Evolutionary conservation across 108 stramenopile species (phyloP), one percentile per base, ranked within the genome.

Genomic region (Cyclostephanos tholiformis): DNA sequence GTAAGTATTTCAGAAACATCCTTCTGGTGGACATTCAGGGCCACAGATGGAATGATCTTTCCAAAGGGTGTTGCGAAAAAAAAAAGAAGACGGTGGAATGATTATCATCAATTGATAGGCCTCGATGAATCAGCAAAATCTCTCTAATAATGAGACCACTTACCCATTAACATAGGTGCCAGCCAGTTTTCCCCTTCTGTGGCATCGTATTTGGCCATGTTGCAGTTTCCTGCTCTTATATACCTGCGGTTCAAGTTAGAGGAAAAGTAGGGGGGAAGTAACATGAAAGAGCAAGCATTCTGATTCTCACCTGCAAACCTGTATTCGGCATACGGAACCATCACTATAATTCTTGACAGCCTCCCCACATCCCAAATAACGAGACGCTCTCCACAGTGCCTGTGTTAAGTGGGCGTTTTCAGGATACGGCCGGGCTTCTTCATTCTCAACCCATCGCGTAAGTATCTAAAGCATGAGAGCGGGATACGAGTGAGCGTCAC

Each of bases 281-380:
- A 7, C 7, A 23, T 53, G n/a, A 20, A 5, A 20, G 23, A 53
- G 58, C 17, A 60, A 22, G 36, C 36, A 36, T 36, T 36, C 36
- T 36, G 16, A 60, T 16, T 11, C 58, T 25, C 58, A 60, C 58
- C 58, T 67, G 35, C 76, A 77, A 14, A 77, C 76, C 41, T 77
- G 76, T 20, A 77, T 63, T 51, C 76, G 29, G 41, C 76, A 77
- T 13, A 77, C 36, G 23, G 68, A 55, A 12, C 76, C 76, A 57
- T 77, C 76, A 17, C 69, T 63, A 29, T 57, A 46, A 6, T 64
- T 61, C 38, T 60, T 69, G 17, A 69, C 49, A 9, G 76, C 61
- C 20, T 77, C 76, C 14, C 67, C 76, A 35, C 68, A 77, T 22
- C 76, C 76, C 35, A 77, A 67, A 77, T 77, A 77, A 43, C 62